phyloP scores from a whole-genome alignment of 352 stramenopile species.

The Phytophthora cryptogea region DNA sequence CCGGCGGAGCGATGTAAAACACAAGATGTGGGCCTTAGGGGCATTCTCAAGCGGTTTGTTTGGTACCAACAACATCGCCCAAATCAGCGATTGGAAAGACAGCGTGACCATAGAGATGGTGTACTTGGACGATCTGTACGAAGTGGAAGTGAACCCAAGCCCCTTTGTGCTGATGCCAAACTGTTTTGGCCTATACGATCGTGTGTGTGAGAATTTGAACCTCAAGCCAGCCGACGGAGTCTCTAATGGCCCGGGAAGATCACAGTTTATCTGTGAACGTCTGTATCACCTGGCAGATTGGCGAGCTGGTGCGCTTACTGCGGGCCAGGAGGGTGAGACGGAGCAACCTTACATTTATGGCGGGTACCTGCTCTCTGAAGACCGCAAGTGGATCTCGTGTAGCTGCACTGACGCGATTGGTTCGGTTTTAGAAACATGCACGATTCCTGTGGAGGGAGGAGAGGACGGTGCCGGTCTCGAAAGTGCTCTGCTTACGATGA shows the following conservation, averaged over 20 bases:
- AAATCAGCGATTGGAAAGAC: conserved; percentile 41
- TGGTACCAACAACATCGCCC: conserved; percentile 30
- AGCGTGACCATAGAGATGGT: conserved; percentile 74
- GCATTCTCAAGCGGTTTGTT: conserved; percentile 69
- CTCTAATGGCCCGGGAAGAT: conserved; percentile 12
- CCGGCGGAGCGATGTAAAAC: conserved; percentile 63
- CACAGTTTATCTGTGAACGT: conserved; percentile 61
- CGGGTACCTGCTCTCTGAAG: conserved; percentile 56
- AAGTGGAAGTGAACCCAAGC: conserved; percentile 63
- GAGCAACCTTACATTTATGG: conserved; percentile 46
- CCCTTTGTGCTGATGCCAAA: conserved; percentile 59
- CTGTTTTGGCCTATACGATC: conserved; percentile 72
- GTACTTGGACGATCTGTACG: conserved; percentile 75
- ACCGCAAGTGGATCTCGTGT: conserved; percentile 63
- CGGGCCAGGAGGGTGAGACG: conserved; percentile 10
- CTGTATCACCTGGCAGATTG: conserved; percentile 67
- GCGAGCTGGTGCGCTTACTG: conserved; percentile 12
- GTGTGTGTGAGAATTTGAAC: conserved; percentile 60
- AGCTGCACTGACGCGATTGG: conserved; percentile 62
- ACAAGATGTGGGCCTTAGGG: conserved; percentile 74
- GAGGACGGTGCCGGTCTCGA: conserved; percentile 29
- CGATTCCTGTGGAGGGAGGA: conserved; percentile 36
- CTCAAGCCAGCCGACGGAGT: conserved; percentile 46
- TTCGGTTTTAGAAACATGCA: conserved; percentile 61
- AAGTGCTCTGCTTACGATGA: conserved; percentile 44